A percentile compares a stretch with the other conserved stretches of the same genome.
Conservation (phyloP, 1,139 yeast species). For the Taphrina communis region DNA sequence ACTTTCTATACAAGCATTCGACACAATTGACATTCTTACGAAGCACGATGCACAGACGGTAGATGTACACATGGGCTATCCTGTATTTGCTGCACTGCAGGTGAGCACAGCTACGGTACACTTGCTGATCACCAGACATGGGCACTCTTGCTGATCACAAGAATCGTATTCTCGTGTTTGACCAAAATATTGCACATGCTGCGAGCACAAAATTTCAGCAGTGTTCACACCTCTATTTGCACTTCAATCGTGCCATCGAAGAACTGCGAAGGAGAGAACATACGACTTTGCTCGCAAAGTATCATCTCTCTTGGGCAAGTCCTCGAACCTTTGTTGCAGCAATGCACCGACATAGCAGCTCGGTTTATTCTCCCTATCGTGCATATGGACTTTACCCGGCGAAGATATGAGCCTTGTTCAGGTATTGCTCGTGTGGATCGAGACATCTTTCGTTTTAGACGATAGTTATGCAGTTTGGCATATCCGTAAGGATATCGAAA, state of each 20-base stretch:
- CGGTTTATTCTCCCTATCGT: conserved; percentile 23
- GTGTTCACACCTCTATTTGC: not conserved
- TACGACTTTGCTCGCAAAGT: conserved; percentile 12
- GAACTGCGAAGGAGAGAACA: conserved; percentile 35
- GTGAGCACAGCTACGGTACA: not conserved
- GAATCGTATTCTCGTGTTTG: not conserved
- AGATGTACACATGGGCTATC: too few species aligned
- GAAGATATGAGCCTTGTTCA: conserved; percentile 36
- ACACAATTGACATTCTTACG: too few species aligned
- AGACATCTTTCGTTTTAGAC: conserved; percentile 30
- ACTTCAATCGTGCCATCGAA: conserved; percentile 31
- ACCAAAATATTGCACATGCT: not conserved
- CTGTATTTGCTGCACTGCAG: not conserved
- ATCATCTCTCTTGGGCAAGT: conserved; percentile 33
- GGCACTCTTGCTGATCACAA: not conserved
- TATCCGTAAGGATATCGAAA: not conserved
- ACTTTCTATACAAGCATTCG: too few species aligned
- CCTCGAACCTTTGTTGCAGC: conserved; percentile 29
- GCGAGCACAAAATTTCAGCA: not conserved
- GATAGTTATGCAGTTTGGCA: conserved; percentile 34
- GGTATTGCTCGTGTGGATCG: conserved; percentile 7
- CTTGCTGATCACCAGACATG: not conserved
- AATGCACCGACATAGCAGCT: conserved; percentile 38
- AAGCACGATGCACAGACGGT: too few species aligned
- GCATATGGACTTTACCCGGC: conserved; percentile 29